Base-by-base conservation (phyloP, 371 early-diverging fungal species). In the Mucor saturninus region DNA sequence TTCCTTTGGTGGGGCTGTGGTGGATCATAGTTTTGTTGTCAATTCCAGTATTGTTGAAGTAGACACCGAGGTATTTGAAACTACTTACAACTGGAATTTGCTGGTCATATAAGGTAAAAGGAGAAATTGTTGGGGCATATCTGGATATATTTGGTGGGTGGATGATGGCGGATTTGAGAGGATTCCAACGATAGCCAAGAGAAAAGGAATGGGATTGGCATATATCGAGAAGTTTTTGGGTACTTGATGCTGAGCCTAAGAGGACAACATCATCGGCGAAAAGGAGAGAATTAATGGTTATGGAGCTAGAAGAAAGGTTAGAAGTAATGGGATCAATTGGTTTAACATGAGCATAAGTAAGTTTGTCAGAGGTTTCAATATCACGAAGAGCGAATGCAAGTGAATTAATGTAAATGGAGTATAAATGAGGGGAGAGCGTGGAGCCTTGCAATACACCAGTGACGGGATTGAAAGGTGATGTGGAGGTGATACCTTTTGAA, bases 211-310 rank as follows among this genome's bases (percentile, higher is more conserved):
- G 73, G 7, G 37, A 28, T 28, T 58, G 60, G 1, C 59, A 65
- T 0, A 54, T 30, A 15, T 54, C 39, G 14, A 71, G 61, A 60
- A 77, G 60, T 2, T 2, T 6, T 5, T 56, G 63, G 0, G 71
- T 62, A 5, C 54, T 46, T 15, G 29, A 29, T 64, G 63, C 0
- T 55, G 62, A 2, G 43, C 70, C 70, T 42, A 76, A 57, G 32
- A 76, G 26, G 6, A 62, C 72, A 0, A 75, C 67, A 54, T 74
- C 75, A 40, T 74, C 75, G 2, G 72, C 72, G 53, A 62, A 21
- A 1, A 21, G 21, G 21, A 21, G 21, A 21, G 21, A 21, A 21
- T 21, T 21, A 21, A 21, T 21, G 68, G 5, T 21, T 0, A 21
- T 21, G 21, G 21, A 21, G 21, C 21, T 21, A 68, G 59, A 13